phyloP scores from a whole-genome alignment of 2,329 filamentous ascomycete genomes.

The Juglanconis oblonga region DNA sequence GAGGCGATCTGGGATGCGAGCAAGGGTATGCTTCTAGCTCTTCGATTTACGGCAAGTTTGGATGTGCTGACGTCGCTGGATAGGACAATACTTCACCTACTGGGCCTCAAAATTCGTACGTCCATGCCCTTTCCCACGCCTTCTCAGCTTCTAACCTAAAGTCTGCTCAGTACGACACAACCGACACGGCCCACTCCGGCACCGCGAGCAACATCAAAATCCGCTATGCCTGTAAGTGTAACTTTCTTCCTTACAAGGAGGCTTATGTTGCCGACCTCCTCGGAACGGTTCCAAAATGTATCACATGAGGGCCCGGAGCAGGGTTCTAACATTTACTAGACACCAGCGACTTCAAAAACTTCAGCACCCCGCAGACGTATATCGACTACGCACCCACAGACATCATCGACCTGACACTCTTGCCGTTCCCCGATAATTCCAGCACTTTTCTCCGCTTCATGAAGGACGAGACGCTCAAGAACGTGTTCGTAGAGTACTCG shows the following conservation, averaged over 20 bases:
- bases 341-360: conserved; percentile 53
- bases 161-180: conserved; percentile 38
- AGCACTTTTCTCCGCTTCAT: conserved; percentile 49
- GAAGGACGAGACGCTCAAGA: conserved; percentile 52
- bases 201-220: conserved; percentile 42
- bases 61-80: conserved; percentile 5
- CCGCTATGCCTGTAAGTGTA: conserved; percentile 44
- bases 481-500: conserved; percentile 49
- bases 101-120: conserved; percentile 47
- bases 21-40: conserved; percentile 28
- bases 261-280: too few species aligned
- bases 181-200: conserved; percentile 48
- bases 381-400: conserved; percentile 45
- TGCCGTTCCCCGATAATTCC: conserved; percentile 36
- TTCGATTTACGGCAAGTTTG: not conserved
- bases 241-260: too few species aligned
- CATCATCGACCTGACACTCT: conserved; percentile 57
- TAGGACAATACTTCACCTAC: conserved; percentile 42
- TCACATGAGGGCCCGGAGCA: too few species aligned
- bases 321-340: too few species aligned
- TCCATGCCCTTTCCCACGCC: not conserved
- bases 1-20: conserved; percentile 51
- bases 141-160: not conserved
- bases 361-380: conserved; percentile 47
- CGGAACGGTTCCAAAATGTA: too few species aligned